These are phyloP conservation scores for Paulinella micropora DNA, from an alignment of 78 protist genomes.

Conservation along the genomic window DNA sequence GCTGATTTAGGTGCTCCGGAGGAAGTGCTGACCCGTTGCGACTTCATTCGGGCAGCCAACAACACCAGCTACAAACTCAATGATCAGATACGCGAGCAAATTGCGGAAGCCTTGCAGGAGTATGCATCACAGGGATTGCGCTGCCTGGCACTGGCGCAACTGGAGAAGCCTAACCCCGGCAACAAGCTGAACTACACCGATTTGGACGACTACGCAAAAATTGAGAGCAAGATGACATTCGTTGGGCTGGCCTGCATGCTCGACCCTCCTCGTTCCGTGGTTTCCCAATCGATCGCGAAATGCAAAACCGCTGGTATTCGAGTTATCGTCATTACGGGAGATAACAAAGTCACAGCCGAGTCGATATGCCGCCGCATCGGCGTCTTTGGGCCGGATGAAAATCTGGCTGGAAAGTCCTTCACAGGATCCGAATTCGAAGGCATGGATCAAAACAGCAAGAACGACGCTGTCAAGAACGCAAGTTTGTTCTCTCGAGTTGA, in stretches of 20 bases:
- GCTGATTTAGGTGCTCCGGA: slow-evolving; percentile 69
- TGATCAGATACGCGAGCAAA: neutral
- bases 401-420: slow-evolving; percentile 20
- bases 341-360: slow-evolving; percentile 60
- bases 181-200: neutral
- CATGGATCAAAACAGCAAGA: slow-evolving; percentile 9
- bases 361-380: slow-evolving; percentile 34
- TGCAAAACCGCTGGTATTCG: slow-evolving; percentile 56
- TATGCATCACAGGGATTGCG: neutral
- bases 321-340: slow-evolving; percentile 69
- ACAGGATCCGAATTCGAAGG: slow-evolving; percentile 38
- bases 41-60: neutral
- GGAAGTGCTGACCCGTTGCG: slow-evolving; percentile 37
- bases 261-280: slow-evolving; percentile 66
- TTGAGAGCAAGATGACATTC: slow-evolving; percentile 37
- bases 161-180: neutral
- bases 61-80: neutral
- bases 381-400: slow-evolving; percentile 22
- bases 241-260: slow-evolving; percentile 53
- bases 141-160: too few species aligned
- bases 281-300: slow-evolving; percentile 25
- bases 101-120: neutral
- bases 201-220: neutral
- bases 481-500: neutral
- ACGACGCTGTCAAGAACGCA: slow-evolving; percentile 16